Conservation (phyloP, 352 stramenopile genomes). For the Blastocystis sp. region DNA sequence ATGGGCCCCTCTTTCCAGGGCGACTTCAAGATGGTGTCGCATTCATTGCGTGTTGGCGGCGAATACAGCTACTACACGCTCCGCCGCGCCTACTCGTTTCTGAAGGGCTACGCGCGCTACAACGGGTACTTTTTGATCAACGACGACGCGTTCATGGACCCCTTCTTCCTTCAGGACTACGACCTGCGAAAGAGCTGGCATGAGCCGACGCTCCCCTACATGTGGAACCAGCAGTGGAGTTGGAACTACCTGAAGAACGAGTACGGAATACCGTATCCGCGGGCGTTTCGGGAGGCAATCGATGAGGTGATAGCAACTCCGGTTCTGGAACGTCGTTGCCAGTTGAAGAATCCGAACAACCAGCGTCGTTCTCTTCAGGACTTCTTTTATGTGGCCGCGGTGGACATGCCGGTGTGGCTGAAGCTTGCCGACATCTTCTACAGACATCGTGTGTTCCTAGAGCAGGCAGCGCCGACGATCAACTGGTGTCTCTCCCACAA, state of each 20-base stretch:
- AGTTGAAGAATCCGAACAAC: neutral
- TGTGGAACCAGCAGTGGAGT: neutral
- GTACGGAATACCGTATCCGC: neutral
- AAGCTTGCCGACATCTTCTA: slow-evolving; percentile 12
- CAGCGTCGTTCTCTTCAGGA: slow-evolving; percentile 22
- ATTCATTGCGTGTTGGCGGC: neutral
- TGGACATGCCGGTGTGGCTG: neutral
- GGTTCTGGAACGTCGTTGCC: neutral
- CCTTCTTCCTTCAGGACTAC: neutral
- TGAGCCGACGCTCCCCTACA: neutral
- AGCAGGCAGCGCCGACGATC: slow-evolving; percentile 21
- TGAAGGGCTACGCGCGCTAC: neutral
- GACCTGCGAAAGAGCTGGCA: neutral
- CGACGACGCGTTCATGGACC: slow-evolving; percentile 34
- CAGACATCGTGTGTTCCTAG: slow-evolving; percentile 19
- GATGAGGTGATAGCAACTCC: neutral
- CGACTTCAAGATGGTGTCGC: neutral
- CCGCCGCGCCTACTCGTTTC: neutral
- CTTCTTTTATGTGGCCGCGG: slow-evolving; percentile 24
- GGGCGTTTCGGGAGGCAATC: neutral
- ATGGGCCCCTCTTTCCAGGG: neutral
- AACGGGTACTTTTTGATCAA: slow-evolving; percentile 37
- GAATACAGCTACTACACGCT: slow-evolving; percentile 52
- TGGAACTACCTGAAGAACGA: slow-evolving; percentile 50
- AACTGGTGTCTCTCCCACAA: slow-evolving; percentile 35